phyloP scores from a whole-genome alignment of 2,329 filamentous ascomycete species.

The Dactylellina parvicollis region DNA sequence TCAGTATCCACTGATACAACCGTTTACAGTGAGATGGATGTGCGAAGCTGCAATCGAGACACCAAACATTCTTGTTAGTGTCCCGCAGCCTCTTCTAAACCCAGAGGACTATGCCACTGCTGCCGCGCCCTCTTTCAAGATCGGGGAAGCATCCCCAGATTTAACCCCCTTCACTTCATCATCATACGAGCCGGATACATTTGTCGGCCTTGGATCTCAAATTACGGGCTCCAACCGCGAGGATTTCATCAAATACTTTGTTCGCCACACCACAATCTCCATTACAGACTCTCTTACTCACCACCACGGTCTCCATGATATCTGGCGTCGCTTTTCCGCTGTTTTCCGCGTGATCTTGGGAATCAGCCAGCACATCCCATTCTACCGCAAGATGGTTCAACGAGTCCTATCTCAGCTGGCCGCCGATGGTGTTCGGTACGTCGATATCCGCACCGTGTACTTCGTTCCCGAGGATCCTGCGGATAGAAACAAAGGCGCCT shows the following conservation, averaged over 20 bases:
- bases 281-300: conserved; percentile 77
- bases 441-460: conserved; percentile 83
- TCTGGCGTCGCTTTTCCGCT: conserved; percentile 82
- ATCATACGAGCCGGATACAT: conserved; percentile 63
- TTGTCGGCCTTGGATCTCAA: conserved; percentile 66
- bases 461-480: conserved; percentile 56
- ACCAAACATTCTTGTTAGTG: conserved; percentile 72
- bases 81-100: conserved; percentile 36
- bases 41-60: conserved; percentile 76
- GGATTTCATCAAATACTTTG: conserved; percentile 47
- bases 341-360: conserved; percentile 78
- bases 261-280: conserved; percentile 59
- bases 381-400: conserved; percentile 76
- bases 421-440: conserved; percentile 85
- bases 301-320: conserved; percentile 81
- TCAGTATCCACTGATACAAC: background rate
- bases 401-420: conserved; percentile 76
- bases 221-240: conserved; percentile 49
- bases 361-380: conserved; percentile 38
- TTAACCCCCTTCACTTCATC: conserved; percentile 46
- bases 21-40: conserved; percentile 72
- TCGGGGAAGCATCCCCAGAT: conserved; percentile 11
- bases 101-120: conserved; percentile 67
- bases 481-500: conserved; percentile 55
- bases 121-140: conserved; percentile 61